Percentiles rank a stretch among this genome's conserved stretches.
phyloP scores from a whole-genome alignment of 768 basidiomycete genomes.

The Boletales sp. region DNA sequence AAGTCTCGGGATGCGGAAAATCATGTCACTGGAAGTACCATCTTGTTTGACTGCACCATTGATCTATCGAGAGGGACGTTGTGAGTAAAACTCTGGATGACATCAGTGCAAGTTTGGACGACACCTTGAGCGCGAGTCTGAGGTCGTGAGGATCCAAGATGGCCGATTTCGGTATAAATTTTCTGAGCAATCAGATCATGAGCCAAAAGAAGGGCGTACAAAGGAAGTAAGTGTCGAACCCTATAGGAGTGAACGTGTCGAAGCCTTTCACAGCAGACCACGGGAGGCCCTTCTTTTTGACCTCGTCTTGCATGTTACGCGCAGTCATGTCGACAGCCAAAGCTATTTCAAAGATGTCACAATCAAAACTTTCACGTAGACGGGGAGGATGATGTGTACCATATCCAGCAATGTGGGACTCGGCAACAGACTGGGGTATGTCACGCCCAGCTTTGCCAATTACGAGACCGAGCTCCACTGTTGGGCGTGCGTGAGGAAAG shows the following conservation, averaged over 20 bases:
- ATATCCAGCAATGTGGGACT: conserved; percentile 86
- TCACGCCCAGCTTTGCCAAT: conserved; percentile 87
- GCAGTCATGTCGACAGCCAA: conserved; percentile 96
- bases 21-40: conserved; percentile 86
- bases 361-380: neutral
- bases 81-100: neutral
- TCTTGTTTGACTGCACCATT: conserved; percentile 83
- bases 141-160: conserved; percentile 75
- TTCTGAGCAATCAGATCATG: conserved; percentile 35
- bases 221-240: conserved; percentile 42
- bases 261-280: conserved; percentile 98
- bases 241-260: conserved; percentile 92
- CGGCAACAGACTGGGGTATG: conserved; percentile 69
- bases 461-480: conserved; percentile 95
- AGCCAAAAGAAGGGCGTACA: neutral
- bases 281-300: conserved; percentile 91
- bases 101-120: neutral
- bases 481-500: neutral
- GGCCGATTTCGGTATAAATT: conserved; percentile 74
- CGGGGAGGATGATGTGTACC: conserved; percentile 42
- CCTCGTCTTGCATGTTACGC: conserved; percentile 89
- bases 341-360: conserved; percentile 43
- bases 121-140: conserved; percentile 69
- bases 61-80: conserved; percentile 46
- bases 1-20: conserved; percentile 83